Base-by-base conservation (phyloP, 768 basidiomycete genomes). In the Infundibulicybe gibba region DNA sequence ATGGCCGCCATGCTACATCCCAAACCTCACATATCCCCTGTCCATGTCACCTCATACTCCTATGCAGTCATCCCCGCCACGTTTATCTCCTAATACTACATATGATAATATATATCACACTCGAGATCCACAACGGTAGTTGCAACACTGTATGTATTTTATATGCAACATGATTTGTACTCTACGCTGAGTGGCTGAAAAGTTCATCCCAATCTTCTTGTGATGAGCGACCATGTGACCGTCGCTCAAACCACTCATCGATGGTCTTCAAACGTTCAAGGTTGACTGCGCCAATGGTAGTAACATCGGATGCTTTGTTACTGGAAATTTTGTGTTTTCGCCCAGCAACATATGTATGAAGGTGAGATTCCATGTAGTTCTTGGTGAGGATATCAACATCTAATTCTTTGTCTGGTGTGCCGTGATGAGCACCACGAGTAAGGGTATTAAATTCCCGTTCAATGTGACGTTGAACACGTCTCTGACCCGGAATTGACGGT, bases 401-500 rank as follows among this genome's bases (percentile, higher is more conserved):
- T 11, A 30, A 53, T 11, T 53, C 62, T 56, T 6, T 60, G 44
- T 59, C 54, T 14, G 40, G 52, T 44, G 49, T 45, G 10, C 52
- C 55, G 45, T 66, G 66, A 14, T 54, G 52, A 15, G 49, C 58
- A 3, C 64, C 67, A 8, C 60, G 50, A 4, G 45, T 41, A 1
- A 54, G 15, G 1, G 64, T 61, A 3, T 50, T 47, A 44, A 66
- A 60, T 41, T 65, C 44, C 1, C 49, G 6, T 43, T 71, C 64
- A 9, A 68, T 48, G 40, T 64, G 59, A 3, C 47, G 42, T 11
- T 45, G 33, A 0, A 68, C 51, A 2, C 35, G 44, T 1, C 56
- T 49, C 13, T 69, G 55, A 1, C 49, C 47, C 14, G 53, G 65
- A 16, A 70, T 66, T 0, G 65, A 61, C 9, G 68, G 68, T 47